Conservation (phyloP, 116 monocot species). For the Dioscorea cayenensis region DNA sequence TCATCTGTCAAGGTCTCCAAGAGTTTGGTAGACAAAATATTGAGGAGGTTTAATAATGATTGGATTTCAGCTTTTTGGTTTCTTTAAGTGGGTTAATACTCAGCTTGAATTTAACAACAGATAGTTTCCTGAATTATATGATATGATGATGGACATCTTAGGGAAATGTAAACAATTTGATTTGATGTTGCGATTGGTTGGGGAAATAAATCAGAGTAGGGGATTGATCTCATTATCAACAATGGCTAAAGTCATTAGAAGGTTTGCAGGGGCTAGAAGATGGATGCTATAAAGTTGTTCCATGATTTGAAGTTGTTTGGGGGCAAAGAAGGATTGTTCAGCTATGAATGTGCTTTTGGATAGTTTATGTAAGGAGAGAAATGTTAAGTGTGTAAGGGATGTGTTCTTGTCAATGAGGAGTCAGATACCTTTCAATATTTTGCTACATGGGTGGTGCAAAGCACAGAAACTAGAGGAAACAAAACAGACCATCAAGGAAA, state of each 20-base stretch:
- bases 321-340: slow-evolving; percentile 48
- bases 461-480: slow-evolving; percentile 62
- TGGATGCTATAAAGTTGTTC: slow-evolving; percentile 65
- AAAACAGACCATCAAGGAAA: slow-evolving; percentile 48
- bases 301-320: slow-evolving; percentile 54
- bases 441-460: slow-evolving; percentile 89
- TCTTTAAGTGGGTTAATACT: slow-evolving; percentile 74
- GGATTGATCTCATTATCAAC: slow-evolving; percentile 53
- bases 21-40: slow-evolving; percentile 28
- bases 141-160: slow-evolving; percentile 77
- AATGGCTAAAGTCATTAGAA: slow-evolving; percentile 73
- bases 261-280: slow-evolving; percentile 62
- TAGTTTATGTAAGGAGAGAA: slow-evolving; percentile 84
- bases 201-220: slow-evolving; percentile 46
- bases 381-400: slow-evolving; percentile 53
- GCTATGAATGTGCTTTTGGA: slow-evolving; percentile 78
- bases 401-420: slow-evolving; percentile 50
- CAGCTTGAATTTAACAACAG: slow-evolving; percentile 15
- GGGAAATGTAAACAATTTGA: slow-evolving; percentile 81
- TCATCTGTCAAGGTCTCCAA: slow-evolving; percentile 13
- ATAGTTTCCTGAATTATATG: slow-evolving; percentile 54
- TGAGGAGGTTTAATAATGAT: slow-evolving; percentile 56
- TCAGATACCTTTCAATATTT: slow-evolving; percentile 51
- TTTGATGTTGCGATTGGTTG: slow-evolving; percentile 61
- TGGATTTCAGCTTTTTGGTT: slow-evolving; percentile 77